phyloP scores from a whole-genome alignment of 1,284 basidiomycete genomes.

The Ceratobasidium sp. region DNA sequence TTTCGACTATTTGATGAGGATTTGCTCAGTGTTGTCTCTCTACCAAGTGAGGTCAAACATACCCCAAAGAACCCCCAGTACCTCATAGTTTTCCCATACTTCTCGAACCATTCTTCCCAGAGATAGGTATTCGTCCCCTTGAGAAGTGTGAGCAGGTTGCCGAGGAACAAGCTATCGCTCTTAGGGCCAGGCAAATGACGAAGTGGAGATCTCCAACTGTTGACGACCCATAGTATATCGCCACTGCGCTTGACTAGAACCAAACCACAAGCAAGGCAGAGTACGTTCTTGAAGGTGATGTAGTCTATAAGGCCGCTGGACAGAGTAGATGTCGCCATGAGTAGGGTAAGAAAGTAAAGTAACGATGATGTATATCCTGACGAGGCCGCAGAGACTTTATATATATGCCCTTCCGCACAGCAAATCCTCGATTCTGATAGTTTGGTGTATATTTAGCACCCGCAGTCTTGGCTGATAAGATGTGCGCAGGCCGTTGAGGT shows the following conservation, averaged over 20 bases:
- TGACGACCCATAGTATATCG: background rate
- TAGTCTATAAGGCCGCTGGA: background rate
- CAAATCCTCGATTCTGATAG: background rate
- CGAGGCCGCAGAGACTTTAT: background rate
- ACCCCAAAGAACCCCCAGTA: constrained; percentile 42
- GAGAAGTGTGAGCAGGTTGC: constrained; percentile 37
- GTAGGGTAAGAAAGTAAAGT: background rate
- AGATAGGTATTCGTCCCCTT: constrained; percentile 1
- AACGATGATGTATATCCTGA: background rate
- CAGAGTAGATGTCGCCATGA: background rate
- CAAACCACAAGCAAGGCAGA: background rate
- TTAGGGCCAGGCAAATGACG: constrained; percentile 35
- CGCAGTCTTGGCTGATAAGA: background rate
- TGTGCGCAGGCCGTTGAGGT: background rate
- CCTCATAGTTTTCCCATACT: constrained; percentile 43
- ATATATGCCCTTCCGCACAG: background rate
- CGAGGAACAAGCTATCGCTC: constrained; percentile 29
- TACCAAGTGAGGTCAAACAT: background rate
- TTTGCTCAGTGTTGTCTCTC: background rate
- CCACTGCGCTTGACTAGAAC: constrained; percentile 1
- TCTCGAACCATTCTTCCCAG: constrained; percentile 36
- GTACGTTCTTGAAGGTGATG: background rate
- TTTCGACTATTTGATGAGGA: constrained; percentile 11
- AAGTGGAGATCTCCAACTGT: constrained; percentile 30
- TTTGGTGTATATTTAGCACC: background rate